phyloP scores from a whole-genome alignment of 2,329 filamentous ascomycete genomes.

The Fusarium guadeloupense region DNA sequence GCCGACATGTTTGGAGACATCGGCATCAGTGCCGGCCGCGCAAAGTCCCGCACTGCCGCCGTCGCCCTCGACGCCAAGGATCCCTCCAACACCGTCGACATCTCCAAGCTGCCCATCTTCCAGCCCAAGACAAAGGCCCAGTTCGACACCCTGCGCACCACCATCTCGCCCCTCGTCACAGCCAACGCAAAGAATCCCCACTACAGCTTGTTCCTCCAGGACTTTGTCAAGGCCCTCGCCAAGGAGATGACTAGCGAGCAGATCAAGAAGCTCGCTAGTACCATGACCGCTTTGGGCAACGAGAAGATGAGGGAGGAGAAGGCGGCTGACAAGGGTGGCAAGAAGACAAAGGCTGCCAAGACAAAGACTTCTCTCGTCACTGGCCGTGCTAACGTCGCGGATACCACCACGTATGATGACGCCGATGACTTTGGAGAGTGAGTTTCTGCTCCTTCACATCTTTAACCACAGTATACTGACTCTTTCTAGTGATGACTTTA shows the following conservation, averaged over 20 bases:
- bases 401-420: slow-evolving; percentile 78
- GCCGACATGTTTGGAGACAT: slow-evolving; percentile 88
- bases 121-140: slow-evolving; percentile 87
- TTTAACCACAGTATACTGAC: slow-evolving; percentile 31
- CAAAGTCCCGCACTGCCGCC: slow-evolving; percentile 69
- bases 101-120: slow-evolving; percentile 83
- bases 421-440: slow-evolving; percentile 85
- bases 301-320: slow-evolving; percentile 99
- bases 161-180: slow-evolving; percentile 80
- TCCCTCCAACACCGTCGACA: slow-evolving; percentile 81
- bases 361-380: slow-evolving; percentile 87
- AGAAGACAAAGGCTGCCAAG: slow-evolving; percentile 97
- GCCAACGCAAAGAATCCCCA: slow-evolving; percentile 86
- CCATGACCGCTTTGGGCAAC: slow-evolving; percentile 88
- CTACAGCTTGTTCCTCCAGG: slow-evolving; percentile 88
- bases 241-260: slow-evolving; percentile 91
- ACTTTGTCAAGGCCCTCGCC: slow-evolving; percentile 86
- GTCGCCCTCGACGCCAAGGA: slow-evolving; percentile 78
- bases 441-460: slow-evolving; percentile 54
- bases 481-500: slow-evolving; percentile 71
- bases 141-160: slow-evolving; percentile 81
- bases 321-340: slow-evolving; percentile 88
- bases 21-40: slow-evolving; percentile 72
- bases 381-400: slow-evolving; percentile 67
- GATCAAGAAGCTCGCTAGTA: slow-evolving; percentile 94